These are phyloP conservation scores for Chlamydomonas sphaeroides DNA, from an alignment of 139 green algal species.

Conservation along the genomic window DNA sequence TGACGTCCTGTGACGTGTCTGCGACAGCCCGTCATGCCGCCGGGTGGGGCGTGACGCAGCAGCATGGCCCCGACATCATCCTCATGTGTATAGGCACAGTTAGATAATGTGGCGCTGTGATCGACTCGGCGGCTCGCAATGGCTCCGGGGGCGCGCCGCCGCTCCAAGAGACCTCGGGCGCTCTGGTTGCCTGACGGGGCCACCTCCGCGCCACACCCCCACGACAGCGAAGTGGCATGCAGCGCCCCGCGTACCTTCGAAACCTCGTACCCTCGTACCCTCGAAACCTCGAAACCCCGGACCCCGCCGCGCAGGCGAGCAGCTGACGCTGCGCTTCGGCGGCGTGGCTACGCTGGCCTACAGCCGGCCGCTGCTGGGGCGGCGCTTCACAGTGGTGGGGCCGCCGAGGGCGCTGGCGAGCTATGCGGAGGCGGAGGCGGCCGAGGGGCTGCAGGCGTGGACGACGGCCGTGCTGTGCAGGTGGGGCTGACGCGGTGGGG, in stretches of 20 bases:
- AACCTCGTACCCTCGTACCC: neutral
- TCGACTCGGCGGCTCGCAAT: too few species aligned
- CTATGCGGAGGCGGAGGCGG: conserved; percentile 64
- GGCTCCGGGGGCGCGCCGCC: too few species aligned
- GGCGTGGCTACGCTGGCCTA: conserved; percentile 36
- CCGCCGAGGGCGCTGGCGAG: conserved; percentile 8
- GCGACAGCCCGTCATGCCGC: too few species aligned
- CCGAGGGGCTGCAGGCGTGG: conserved; percentile 67
- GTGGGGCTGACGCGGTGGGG: conserved; percentile 11
- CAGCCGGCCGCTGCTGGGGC: conserved; percentile 36
- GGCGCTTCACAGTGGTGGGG: conserved; percentile 40
- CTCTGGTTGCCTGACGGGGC: neutral
- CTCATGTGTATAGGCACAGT: too few species aligned
- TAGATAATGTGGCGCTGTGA: too few species aligned
- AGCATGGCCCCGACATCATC: too few species aligned
- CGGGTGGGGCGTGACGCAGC: too few species aligned
- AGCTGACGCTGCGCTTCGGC: conserved; percentile 36
- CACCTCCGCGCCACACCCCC: too few species aligned
- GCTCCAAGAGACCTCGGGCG: too few species aligned
- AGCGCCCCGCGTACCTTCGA: neutral
- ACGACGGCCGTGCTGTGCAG: conserved; percentile 78
- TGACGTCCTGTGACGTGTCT: too few species aligned
- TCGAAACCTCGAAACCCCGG: too few species aligned
- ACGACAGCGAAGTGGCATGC: too few species aligned
- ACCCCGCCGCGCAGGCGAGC: conserved; percentile 5